These are phyloP conservation scores for Datura wrightii DNA, from an alignment of 257 asterid genomes.

Conservation along the genomic window DNA sequence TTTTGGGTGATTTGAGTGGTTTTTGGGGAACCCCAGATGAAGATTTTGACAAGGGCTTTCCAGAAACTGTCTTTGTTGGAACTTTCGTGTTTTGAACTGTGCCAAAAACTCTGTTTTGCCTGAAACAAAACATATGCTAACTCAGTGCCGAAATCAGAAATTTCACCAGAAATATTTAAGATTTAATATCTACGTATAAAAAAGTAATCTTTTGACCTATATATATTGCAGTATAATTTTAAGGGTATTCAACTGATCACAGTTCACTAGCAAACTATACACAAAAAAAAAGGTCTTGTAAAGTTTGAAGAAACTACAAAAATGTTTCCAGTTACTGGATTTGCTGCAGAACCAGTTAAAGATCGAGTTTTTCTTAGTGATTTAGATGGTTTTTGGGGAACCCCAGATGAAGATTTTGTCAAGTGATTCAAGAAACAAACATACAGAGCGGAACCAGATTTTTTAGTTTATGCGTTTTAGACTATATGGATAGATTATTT, in stretches of 20 bases:
- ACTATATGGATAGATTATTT: not conserved
- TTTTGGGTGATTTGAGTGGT: slow-evolving; percentile 34
- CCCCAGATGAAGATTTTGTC: slow-evolving; percentile 30
- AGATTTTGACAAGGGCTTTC: slow-evolving; percentile 49
- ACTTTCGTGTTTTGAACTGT: slow-evolving; percentile 58
- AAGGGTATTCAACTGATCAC: not conserved
- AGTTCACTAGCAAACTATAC: not conserved
- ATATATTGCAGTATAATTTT: too few relatives aligned
- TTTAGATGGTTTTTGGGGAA: slow-evolving; percentile 43
- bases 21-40: slow-evolving; percentile 37
- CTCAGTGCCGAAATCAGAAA: not conserved
- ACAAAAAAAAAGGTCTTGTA: not conserved
- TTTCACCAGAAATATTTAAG: too few relatives aligned
- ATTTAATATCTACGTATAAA: too few relatives aligned
- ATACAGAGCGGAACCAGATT: not conserved
- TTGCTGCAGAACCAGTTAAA: slow-evolving; percentile 27
- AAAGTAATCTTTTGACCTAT: too few relatives aligned
- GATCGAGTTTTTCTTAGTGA: slow-evolving; percentile 6
- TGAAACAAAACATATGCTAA: slow-evolving; percentile 29
- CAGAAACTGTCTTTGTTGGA: slow-evolving; percentile 40
- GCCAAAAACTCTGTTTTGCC: slow-evolving; percentile 66
- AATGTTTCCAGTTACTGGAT: too few relatives aligned
- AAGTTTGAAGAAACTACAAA: not conserved
- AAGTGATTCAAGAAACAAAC: too few relatives aligned
- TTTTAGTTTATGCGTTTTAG: not conserved